phyloP scores from a whole-genome alignment of 306 rosid genomes.

The Psophocarpus tetragonolobus region DNA sequence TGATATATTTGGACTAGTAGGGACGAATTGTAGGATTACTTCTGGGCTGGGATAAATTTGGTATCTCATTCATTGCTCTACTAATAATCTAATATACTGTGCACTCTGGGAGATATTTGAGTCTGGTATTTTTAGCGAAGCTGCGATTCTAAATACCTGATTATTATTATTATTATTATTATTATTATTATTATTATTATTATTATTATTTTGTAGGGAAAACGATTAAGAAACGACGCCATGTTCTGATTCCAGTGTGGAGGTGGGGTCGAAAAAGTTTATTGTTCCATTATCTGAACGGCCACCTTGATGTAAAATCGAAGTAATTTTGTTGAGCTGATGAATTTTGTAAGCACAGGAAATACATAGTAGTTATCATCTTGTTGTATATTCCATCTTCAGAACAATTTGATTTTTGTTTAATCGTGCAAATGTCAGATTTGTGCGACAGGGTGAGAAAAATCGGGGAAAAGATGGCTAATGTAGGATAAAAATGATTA shows the following conservation, averaged over 20 bases:
- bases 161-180: not conserved
- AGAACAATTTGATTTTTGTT: constrained; percentile 27
- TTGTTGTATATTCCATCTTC: constrained; percentile 48
- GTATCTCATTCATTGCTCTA: not conserved
- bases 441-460: constrained; percentile 17
- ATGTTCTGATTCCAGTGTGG: constrained; percentile 47
- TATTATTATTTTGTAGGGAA: constrained; percentile 44
- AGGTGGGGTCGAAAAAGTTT: constrained; percentile 52
- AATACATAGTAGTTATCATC: constrained; percentile 35
- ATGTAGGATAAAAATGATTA: not conserved
- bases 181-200: not conserved
- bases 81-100: not conserved
- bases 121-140: constrained; percentile 7
- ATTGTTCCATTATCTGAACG: constrained; percentile 42
- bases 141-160: constrained; percentile 11
- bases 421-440: constrained; percentile 3
- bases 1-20: constrained; percentile 9
- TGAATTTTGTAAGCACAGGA: constrained; percentile 27
- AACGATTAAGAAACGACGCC: constrained; percentile 52
- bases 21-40: not conserved
- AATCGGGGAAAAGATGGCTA: not conserved
- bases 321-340: constrained; percentile 40
- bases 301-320: constrained; percentile 45
- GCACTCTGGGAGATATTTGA: not conserved
- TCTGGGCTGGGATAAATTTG: not conserved